Evolutionary conservation across 805 yeast genomes (phyloP).

Genomic region (Saturnispora besseyi): DNA sequence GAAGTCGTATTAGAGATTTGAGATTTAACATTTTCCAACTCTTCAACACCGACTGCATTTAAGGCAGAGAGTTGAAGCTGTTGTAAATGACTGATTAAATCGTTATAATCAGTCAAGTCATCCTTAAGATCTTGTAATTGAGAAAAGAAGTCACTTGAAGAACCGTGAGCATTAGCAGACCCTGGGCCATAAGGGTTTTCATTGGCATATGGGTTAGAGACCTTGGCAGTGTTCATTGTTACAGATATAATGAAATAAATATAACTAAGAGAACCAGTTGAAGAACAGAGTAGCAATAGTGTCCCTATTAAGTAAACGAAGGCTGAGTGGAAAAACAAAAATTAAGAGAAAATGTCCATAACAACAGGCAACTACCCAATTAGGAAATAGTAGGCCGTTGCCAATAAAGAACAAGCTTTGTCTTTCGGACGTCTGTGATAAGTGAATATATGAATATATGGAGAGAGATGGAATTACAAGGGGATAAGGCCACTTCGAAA

Average conservation of each 20-base stretch:
- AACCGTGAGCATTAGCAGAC: background rate
- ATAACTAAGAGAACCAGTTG: background rate
- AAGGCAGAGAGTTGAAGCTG: slow-evolving; percentile 60
- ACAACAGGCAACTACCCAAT: background rate
- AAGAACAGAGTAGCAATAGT: too few relatives aligned
- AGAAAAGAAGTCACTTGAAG: slow-evolving; percentile 47
- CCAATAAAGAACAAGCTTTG: background rate
- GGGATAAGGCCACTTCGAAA: too few relatives aligned
- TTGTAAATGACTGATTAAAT: slow-evolving; percentile 59
- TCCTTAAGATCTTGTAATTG: slow-evolving; percentile 60
- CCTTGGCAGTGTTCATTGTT: background rate
- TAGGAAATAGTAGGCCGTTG: background rate
- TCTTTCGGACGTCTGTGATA: too few relatives aligned
- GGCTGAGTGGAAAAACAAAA: background rate
- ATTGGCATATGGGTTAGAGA: slow-evolving; percentile 9
- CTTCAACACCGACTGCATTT: slow-evolving; percentile 64
- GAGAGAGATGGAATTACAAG: too few relatives aligned
- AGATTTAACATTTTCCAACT: slow-evolving; percentile 57
- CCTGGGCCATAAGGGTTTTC: slow-evolving; percentile 5
- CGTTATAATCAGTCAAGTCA: slow-evolving; percentile 61
- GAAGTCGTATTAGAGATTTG: slow-evolving; percentile 70
- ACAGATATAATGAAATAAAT: too few relatives aligned
- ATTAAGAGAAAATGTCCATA: background rate
- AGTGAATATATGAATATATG: too few relatives aligned
- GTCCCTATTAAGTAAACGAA: background rate